These are phyloP conservation scores for Terana coerulea DNA, from an alignment of 768 basidiomycete genomes.

Conservation along the genomic window DNA sequence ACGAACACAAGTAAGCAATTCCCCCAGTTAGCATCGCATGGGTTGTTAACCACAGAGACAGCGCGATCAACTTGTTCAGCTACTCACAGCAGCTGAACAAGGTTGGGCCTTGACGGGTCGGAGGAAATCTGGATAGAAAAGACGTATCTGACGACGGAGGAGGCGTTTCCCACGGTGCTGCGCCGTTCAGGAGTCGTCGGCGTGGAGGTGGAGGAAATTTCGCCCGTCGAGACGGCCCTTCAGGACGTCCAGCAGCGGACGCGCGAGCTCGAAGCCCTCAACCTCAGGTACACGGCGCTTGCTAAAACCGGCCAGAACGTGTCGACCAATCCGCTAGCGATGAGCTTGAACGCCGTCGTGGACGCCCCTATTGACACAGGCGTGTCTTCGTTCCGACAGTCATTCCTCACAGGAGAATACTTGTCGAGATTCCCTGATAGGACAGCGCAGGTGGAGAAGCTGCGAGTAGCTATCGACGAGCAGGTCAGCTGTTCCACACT, in stretches of 20 bases:
- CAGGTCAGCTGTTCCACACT: conserved; percentile 52
- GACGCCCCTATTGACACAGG: conserved; percentile 80
- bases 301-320: conserved; percentile 71
- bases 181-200: conserved; percentile 83
- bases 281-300: conserved; percentile 70
- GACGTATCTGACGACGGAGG: conserved; percentile 81
- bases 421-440: conserved; percentile 65
- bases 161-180: conserved; percentile 87
- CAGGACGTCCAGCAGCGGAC: conserved; percentile 79
- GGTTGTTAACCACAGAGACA: conserved; percentile 24
- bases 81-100: conserved; percentile 68
- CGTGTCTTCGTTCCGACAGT: conserved; percentile 69
- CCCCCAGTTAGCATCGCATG: conserved; percentile 7
- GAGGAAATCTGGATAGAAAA: conserved; percentile 89
- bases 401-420: conserved; percentile 74
- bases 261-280: conserved; percentile 66
- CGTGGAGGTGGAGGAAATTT: conserved; percentile 68
- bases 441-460: conserved; percentile 63
- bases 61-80: conserved; percentile 82
- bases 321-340: conserved; percentile 77
- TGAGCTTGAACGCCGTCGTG: conserved; percentile 83
- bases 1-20: conserved; percentile 68
- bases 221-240: conserved; percentile 81
- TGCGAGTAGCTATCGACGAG: conserved; percentile 74
- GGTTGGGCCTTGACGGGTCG: conserved; percentile 53